Base-by-base conservation (phyloP, 1,284 basidiomycete species). In the Lignosus rhinocerotis region DNA sequence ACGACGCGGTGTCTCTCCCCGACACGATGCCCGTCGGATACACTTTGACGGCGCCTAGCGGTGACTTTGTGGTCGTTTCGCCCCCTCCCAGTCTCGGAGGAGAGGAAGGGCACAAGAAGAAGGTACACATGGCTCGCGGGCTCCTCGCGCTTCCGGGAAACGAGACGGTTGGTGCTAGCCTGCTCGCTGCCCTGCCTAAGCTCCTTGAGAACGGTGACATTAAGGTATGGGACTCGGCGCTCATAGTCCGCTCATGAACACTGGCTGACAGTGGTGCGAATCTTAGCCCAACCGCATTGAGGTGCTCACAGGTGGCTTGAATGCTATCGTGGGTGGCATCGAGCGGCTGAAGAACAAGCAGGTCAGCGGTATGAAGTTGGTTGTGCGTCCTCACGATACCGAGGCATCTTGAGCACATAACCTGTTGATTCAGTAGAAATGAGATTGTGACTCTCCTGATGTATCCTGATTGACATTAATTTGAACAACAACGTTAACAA, bases 281-380 rank as follows among this genome's bases (percentile, higher is more conserved):
- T 10, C 30, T 30, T 30, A 45, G 43, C 43, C 43, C 11, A 45
- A n/a, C 11, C 43, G n/a, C 43, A 19, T 30, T 21, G 43, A 82
- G 63, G 67, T 82, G 4, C 65, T 86, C 8, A 70, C 77, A 0
- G 69, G 72, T 32, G 84, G 84, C 9, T 67, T 86, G 9, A 61
- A 62, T 1, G 81, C 77, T 5, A 76, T 85, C 16, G 46, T 62
- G 0, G 73, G 56, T 11, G 84, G 79, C 0, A 62, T 86, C 55
- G 70, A 75, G 30, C 70, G 72, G 55, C 53, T 85, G 66, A 67
- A 72, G 63, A 64, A 67, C 3, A 70, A 75, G 7, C 59, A 76
- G 52, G 73, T 85, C 14, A 83, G 80, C 31, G 81, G 77, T 1
- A 65, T 68, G 17, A 85, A 86, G 65, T 67, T 86, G 10, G 74